Conservation (phyloP, 2,329 filamentous ascomycete genomes). For the Thielaviopsis musarum region DNA sequence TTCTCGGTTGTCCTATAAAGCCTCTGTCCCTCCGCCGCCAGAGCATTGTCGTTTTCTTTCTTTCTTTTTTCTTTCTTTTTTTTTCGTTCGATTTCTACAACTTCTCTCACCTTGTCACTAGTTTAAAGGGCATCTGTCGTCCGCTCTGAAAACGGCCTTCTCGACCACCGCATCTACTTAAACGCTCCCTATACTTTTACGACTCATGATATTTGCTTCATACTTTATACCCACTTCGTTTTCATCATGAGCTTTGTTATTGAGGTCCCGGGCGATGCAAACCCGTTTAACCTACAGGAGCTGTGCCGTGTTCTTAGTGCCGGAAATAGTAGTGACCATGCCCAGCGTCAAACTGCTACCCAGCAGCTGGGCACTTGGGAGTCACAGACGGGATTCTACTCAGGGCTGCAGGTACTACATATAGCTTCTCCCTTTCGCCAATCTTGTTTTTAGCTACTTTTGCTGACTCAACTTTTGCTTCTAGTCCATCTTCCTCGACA, state of each 20-base stretch:
- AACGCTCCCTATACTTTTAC: neutral
- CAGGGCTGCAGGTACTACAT: conserved; percentile 44
- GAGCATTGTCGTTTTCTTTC: neutral
- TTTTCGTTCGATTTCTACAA: neutral
- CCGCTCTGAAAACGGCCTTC: neutral
- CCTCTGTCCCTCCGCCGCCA: no score
- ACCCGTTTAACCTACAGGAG: conserved; percentile 45
- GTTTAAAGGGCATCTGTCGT: neutral
- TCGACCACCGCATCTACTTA: neutral
- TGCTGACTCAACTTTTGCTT: neutral
- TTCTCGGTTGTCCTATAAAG: neutral
- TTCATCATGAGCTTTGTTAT: conserved; percentile 49
- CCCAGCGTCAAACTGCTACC: conserved; percentile 47
- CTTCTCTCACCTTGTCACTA: neutral
- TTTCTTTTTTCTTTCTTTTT: neutral
- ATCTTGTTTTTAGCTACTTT: conserved; percentile 4
- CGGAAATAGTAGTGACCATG: conserved; percentile 44
- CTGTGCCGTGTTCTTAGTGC: conserved; percentile 47
- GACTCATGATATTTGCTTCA: neutral
- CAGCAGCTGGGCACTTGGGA: conserved; percentile 62
- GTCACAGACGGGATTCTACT: conserved; percentile 46
- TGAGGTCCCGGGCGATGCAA: conserved; percentile 70
- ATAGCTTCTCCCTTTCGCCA: neutral
- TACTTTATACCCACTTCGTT: neutral
- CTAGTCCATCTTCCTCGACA: conserved; percentile 67